A percentile compares a stretch with the other conserved stretches of the same genome.
phyloP scores from a whole-genome alignment of 768 basidiomycete species.

The Termitomyces sp. region DNA sequence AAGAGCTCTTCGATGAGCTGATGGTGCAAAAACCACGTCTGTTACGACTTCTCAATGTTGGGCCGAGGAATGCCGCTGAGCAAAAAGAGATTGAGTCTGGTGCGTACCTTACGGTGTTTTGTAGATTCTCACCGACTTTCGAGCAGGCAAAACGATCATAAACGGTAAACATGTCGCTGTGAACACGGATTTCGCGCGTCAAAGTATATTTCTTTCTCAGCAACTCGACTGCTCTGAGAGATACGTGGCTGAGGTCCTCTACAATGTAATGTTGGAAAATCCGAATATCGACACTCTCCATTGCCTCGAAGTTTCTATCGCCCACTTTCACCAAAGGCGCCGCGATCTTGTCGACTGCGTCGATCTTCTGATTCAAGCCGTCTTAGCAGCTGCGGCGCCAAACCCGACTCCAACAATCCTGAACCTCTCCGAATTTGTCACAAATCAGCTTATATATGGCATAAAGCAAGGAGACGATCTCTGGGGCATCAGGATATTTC shows the following conservation, averaged over 20 bases:
- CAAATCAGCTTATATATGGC: constrained; percentile 29
- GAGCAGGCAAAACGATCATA: constrained; percentile 61
- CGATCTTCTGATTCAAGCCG: constrained; percentile 64
- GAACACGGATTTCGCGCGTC: constrained; percentile 77
- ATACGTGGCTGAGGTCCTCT: constrained; percentile 68
- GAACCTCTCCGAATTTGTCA: constrained; percentile 57
- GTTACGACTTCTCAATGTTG: constrained; percentile 63
- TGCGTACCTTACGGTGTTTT: constrained; percentile 25
- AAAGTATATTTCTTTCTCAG: constrained; percentile 75
- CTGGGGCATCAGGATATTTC: constrained; percentile 45
- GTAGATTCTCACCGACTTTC: constrained; percentile 8
- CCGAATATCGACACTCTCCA: constrained; percentile 60
- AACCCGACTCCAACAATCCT: constrained; percentile 47
- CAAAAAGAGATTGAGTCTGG: constrained; percentile 71
- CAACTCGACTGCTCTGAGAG: constrained; percentile 83
- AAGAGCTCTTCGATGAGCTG: constrained; percentile 74
- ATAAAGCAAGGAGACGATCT: constrained; percentile 22
- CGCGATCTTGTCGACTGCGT: constrained; percentile 71
- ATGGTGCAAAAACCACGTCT: constrained; percentile 66
- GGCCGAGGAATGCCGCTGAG: constrained; percentile 59
- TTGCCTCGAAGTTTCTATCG: constrained; percentile 63
- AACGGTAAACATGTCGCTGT: constrained; percentile 68
- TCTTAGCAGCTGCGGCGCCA: constrained; percentile 44
- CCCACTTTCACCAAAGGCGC: constrained; percentile 68
- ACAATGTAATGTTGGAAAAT: constrained; percentile 58